Evolutionary conservation across 768 basidiomycete species (phyloP).

Genomic region (Cubamyces sp.): DNA sequence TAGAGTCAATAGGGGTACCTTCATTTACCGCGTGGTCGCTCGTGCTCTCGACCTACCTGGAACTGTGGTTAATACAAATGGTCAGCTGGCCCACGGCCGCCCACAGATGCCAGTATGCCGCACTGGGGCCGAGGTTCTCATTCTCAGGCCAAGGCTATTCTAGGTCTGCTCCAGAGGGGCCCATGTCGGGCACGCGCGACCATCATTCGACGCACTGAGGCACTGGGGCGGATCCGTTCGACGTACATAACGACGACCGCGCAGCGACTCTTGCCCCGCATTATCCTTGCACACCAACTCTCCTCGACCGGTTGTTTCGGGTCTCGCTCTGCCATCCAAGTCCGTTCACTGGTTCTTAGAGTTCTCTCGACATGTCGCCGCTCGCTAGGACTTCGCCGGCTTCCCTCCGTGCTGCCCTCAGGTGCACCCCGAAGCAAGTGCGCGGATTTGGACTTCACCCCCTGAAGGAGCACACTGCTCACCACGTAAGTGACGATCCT

Average conservation of each 20-base stretch:
- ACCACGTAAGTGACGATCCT: constrained; percentile 9
- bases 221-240: neutral
- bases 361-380: constrained; percentile 17
- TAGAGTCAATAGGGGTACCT: constrained; percentile 1
- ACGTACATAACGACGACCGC: constrained; percentile 16
- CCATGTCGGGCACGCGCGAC: constrained; percentile 1
- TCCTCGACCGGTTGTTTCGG: neutral
- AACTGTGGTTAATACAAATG: constrained; percentile 16
- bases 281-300: neutral
- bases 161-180: constrained; percentile 23
- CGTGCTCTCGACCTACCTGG: constrained; percentile 19
- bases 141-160: constrained; percentile 23
- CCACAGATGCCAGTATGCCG: constrained; percentile 4
- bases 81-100: constrained; percentile 8
- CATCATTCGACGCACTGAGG: constrained; percentile 11
- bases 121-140: neutral
- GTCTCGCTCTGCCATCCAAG: neutral
- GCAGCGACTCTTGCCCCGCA: neutral
- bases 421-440: constrained; percentile 15
- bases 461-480: constrained; percentile 15
- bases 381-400: constrained; percentile 16
- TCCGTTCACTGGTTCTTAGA: neutral
- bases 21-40: neutral
- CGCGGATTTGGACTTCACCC: constrained; percentile 19
- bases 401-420: constrained; percentile 18